phyloP scores from a whole-genome alignment of 2,329 filamentous ascomycete genomes.

The Fonsecaea multimorphosa region DNA sequence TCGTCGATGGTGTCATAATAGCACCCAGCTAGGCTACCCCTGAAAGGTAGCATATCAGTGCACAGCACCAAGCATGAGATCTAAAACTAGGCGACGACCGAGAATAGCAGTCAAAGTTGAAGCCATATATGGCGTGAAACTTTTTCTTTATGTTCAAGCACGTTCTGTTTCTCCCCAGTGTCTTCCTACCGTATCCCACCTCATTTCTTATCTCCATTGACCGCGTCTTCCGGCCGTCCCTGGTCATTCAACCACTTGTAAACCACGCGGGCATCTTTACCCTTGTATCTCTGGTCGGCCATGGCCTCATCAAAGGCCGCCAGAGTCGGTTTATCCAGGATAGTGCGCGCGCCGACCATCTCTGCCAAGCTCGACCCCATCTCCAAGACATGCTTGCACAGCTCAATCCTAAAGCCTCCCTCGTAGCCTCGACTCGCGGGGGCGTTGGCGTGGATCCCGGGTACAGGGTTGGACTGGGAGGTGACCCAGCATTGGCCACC shows the following conservation, averaged over 20 bases:
- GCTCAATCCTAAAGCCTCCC: conserved; percentile 59
- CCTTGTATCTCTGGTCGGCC: conserved; percentile 58
- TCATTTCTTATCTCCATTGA: conserved; percentile 11
- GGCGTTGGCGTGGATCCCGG: conserved; percentile 51
- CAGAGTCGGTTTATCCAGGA: conserved; percentile 58
- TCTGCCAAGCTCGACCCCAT: conserved; percentile 63
- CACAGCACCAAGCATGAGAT: not conserved
- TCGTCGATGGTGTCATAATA: not conserved
- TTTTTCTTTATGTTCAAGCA: not conserved
- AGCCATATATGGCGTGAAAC: not conserved
- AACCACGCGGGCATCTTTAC: conserved; percentile 63
- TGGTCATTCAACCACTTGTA: conserved; percentile 60
- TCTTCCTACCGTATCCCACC: not conserved
- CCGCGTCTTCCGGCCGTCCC: conserved; percentile 19
- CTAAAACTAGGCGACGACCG: not conserved
- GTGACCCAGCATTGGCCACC: conserved; percentile 42
- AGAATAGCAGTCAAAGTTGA: not conserved
- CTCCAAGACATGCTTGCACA: conserved; percentile 66
- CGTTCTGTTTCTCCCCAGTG: not conserved
- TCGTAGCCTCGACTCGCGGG: conserved; percentile 49
- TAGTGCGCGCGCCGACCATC: conserved; percentile 57
- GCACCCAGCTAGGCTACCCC: not conserved
- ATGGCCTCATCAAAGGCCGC: conserved; percentile 60
- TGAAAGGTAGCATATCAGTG: not conserved
- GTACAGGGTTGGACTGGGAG: conserved; percentile 42